Conservation (phyloP, 495 filamentous ascomycete genomes). For the Pyrenula aspistea region DNA sequence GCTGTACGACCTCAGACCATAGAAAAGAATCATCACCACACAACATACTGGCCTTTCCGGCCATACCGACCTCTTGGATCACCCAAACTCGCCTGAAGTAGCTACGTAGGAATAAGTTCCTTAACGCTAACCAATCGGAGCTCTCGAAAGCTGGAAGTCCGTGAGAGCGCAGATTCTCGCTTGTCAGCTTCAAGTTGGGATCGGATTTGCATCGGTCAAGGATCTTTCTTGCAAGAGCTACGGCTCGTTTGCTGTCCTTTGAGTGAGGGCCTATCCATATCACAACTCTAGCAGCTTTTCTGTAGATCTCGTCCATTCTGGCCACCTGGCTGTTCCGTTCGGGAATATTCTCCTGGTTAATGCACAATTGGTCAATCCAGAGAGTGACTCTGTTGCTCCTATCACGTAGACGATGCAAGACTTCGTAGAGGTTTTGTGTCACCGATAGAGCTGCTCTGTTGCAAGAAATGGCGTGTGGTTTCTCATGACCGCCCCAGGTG, state of each 20-base stretch:
- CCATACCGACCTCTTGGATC: neutral
- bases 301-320: slow-evolving; percentile 18
- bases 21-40: neutral
- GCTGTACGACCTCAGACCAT: neutral
- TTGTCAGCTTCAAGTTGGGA: neutral
- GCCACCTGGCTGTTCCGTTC: slow-evolving; percentile 15
- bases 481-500: neutral
- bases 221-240: neutral
- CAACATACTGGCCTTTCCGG: neutral
- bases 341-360: slow-evolving; percentile 13
- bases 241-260: neutral
- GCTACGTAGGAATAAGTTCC: neutral
- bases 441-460: neutral
- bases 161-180: neutral
- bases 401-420: neutral
- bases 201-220: neutral
- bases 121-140: neutral
- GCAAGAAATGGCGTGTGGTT: neutral
- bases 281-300: slow-evolving; percentile 12
- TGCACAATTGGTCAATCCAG: slow-evolving; percentile 21
- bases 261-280: slow-evolving; percentile 11
- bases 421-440: neutral
- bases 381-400: neutral
- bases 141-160: neutral
- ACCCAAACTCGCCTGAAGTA: neutral